Base-by-base conservation (phyloP, 2,329 filamentous ascomycete species). In the Fusarium siculi region DNA sequence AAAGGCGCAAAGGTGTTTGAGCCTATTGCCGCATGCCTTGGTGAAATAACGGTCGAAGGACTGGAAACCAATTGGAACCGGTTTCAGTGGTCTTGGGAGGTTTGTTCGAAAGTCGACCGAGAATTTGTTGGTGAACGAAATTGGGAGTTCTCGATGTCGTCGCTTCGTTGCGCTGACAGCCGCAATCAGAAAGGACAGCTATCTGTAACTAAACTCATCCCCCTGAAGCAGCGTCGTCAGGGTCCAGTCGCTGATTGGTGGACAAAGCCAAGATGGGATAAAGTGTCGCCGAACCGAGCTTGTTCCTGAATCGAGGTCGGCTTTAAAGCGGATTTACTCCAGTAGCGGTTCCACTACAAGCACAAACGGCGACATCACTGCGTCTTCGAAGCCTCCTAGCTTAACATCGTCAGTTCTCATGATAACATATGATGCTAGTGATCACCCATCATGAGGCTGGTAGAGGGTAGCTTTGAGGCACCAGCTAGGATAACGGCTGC, bases 161-260 rank as follows among this genome's bases (percentile, higher is more conserved):
- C 53, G 60, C 59, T 69, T 49, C 54, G 52, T 71, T 68, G 49
- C 63, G 53, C 50, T 70, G 57, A 55, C 58, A 60, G 68, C 64
- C 73, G 57, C 69, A 77, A 63, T 64, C 69, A 65, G 74, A 78
- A 77, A 78, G 76, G 76, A 78, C 76, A 78, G 62, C 76, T 78
- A 66, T 65, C 66, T 64, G 66, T 75, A 77, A 69, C 76, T 74
- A 76, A 75, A 78, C 69, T 63, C 58, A 58, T 68, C 63, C 68
- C 73, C 73, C 61, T 61, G 57, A 75, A 52, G 72, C 53, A 58
- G 68, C 58, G 70, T 61, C 46, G 53, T 66, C 68, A 78, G 76
- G 76, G 64, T 67, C 74, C 59, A 63, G 59, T 19, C 32, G 59
- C 56, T 77, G 73, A 77, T 77, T 77, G 76, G 76, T 23, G 39